Conservation (phyloP, 495 filamentous ascomycete genomes). For the Choiromyces venosus region DNA sequence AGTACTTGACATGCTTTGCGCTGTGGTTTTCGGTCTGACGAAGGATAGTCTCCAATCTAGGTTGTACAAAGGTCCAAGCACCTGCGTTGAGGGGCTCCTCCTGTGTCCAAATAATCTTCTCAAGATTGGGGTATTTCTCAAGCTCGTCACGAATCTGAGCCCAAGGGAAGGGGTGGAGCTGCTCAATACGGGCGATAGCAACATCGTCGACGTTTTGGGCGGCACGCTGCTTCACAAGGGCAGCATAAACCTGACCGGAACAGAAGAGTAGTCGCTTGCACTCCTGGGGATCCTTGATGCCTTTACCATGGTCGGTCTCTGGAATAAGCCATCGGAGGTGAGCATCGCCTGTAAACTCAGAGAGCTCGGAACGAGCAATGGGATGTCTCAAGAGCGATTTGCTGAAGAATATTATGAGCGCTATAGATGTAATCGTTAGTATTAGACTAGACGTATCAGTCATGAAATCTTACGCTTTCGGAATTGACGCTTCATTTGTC, state of each 20-base stretch:
- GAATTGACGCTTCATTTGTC: slow-evolving; percentile 99
- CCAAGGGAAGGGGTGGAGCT: slow-evolving; percentile 98
- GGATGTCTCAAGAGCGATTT: slow-evolving; percentile 92
- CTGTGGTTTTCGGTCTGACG: slow-evolving; percentile 83
- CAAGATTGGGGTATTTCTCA: slow-evolving; percentile 90
- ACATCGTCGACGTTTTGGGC: slow-evolving; percentile 76
- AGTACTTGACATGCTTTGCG: slow-evolving; percentile 93
- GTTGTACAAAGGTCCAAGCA: slow-evolving; percentile 90
- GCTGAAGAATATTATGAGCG: slow-evolving; percentile 94
- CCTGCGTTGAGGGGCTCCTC: slow-evolving; percentile 97
- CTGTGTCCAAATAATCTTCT: slow-evolving; percentile 92
- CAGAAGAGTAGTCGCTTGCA: slow-evolving; percentile 93
- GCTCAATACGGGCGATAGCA: slow-evolving; percentile 91
- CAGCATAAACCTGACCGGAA: slow-evolving; percentile 87
- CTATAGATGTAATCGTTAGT: slow-evolving; percentile 52
- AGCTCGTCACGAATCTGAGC: slow-evolving; percentile 91
- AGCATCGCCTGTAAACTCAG: slow-evolving; percentile 81
- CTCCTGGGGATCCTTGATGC: slow-evolving; percentile 71
- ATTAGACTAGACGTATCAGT: not conserved
- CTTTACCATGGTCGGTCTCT: slow-evolving; percentile 71
- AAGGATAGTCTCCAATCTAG: slow-evolving; percentile 88
- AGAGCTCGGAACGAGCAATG: slow-evolving; percentile 75
- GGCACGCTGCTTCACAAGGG: slow-evolving; percentile 84
- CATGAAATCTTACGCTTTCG: slow-evolving; percentile 72
- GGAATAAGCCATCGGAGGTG: slow-evolving; percentile 96